Conservation (phyloP, 306 rosid species). For the Mucuna pruriens region DNA sequence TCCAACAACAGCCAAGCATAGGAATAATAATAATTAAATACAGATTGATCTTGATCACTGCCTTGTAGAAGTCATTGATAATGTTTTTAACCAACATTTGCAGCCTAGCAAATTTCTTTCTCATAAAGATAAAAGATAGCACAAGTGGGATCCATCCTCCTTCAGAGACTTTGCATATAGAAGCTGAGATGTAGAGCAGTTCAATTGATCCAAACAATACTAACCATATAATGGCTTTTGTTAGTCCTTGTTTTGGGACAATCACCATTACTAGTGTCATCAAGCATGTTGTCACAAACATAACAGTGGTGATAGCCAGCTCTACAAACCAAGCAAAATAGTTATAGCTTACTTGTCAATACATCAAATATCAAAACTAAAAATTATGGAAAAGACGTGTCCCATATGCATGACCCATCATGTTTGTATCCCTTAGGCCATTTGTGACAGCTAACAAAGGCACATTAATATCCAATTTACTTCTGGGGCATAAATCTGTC, state of each 20-base stretch:
- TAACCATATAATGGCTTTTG: constrained; percentile 46
- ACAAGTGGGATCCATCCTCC: constrained; percentile 50
- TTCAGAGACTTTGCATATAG: constrained; percentile 36
- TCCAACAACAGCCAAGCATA: too few relatives aligned
- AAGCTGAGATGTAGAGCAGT: constrained; percentile 48
- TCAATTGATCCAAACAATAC: constrained; percentile 46
- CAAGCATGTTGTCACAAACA: constrained; percentile 61
- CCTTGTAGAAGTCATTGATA: constrained; percentile 15
- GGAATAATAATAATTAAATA: too few relatives aligned
- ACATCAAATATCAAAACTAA: constrained; percentile 2
- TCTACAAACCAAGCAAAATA: constrained; percentile 45
- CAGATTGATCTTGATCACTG: constrained; percentile 4
- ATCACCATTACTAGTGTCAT: constrained; percentile 69
- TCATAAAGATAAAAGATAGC: constrained; percentile 42
- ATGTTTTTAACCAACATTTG: constrained; percentile 33
- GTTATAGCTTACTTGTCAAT: constrained; percentile 23
- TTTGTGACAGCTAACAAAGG: constrained; percentile 48
- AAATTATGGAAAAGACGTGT: neutral
- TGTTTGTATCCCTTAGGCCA: constrained; percentile 48
- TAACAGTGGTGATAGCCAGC: constrained; percentile 43
- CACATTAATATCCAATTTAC: constrained; percentile 48
- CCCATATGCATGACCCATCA: constrained; percentile 55
- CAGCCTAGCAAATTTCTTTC: constrained; percentile 18
- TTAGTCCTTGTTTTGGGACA: constrained; percentile 64
- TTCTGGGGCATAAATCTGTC: constrained; percentile 50